These are phyloP conservation scores for Brassica incana DNA, from an alignment of 345 rosid genomes.

Conservation along the genomic window DNA sequence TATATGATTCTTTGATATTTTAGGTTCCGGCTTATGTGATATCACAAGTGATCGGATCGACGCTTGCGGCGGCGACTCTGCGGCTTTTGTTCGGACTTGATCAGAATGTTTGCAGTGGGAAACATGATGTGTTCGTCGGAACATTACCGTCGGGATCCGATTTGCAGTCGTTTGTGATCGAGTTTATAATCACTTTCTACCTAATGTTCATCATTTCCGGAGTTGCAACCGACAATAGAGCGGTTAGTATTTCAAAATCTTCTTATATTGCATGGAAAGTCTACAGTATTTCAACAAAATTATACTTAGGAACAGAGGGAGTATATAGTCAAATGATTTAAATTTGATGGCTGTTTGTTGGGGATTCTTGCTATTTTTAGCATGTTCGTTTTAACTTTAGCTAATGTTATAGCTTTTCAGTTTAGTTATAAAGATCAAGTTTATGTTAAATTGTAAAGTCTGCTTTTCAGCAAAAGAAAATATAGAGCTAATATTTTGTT, in stretches of 20 bases:
- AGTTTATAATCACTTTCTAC: conserved; percentile 93
- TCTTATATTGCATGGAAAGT: neutral
- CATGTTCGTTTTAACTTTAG: neutral
- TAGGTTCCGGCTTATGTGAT: conserved; percentile 81
- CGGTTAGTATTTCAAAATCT: conserved; percentile 50
- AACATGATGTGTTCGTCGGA: conserved; percentile 70
- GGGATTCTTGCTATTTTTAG: neutral
- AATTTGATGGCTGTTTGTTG: neutral
- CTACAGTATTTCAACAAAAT: neutral
- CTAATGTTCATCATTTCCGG: conserved; percentile 89
- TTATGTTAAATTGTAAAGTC: no score
- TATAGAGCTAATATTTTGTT: neutral
- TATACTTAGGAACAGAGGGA: no score
- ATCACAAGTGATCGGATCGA: conserved; percentile 73
- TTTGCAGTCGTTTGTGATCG: conserved; percentile 72
- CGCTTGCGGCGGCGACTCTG: conserved; percentile 78
- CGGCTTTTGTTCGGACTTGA: conserved; percentile 55
- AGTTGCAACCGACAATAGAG: conserved; percentile 91
- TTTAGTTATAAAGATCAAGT: no score
- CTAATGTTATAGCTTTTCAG: no score
- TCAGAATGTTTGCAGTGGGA: conserved; percentile 46
- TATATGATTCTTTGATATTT: neutral
- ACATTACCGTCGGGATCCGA: conserved; percentile 71
- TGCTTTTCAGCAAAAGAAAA: no score
- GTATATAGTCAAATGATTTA: neutral